Conservation (phyloP, 495 filamentous ascomycete genomes). For the Penicillium tannophilum region DNA sequence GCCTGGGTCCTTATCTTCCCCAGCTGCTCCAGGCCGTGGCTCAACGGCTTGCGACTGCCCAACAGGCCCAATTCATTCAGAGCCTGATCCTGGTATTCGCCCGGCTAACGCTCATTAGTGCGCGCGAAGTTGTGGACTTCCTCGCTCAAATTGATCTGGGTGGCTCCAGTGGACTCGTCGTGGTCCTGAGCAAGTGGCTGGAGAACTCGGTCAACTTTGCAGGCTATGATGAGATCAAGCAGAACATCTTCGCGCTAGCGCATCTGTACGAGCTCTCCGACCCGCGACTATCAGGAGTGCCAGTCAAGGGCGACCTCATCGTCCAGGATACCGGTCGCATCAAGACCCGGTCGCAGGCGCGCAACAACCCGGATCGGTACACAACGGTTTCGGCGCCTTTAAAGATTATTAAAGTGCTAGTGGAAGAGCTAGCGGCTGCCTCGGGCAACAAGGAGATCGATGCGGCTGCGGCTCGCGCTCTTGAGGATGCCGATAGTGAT, state of each 20-base stretch:
- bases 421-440: conserved; percentile 74
- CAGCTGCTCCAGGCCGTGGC: conserved; percentile 92
- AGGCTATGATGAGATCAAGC: conserved; percentile 93
- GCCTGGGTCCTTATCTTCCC: conserved; percentile 83
- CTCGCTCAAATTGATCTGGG: conserved; percentile 78
- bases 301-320: conserved; percentile 90
- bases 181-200: conserved; percentile 92
- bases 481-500: conserved; percentile 59
- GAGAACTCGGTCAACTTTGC: conserved; percentile 96
- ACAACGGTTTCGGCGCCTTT: conserved; percentile 85
- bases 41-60: conserved; percentile 75
- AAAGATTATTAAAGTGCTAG: conserved; percentile 94
- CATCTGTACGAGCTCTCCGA: conserved; percentile 88
- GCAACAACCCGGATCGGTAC: conserved; percentile 82
- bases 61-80: conserved; percentile 83
- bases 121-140: conserved; percentile 90
- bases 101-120: conserved; percentile 77
- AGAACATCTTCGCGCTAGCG: conserved; percentile 92
- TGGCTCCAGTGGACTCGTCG: conserved; percentile 70
- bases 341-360: conserved; percentile 87
- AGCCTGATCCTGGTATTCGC: conserved; percentile 95
- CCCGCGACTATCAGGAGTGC: conserved; percentile 71
- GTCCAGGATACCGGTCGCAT: conserved; percentile 79
- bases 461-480: conserved; percentile 54
- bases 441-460: conserved; percentile 61